Evolutionary conservation across 306 rosid genomes (phyloP), one percentile per base, ranked within the genome.

Genomic region (Cicer arietinum): DNA sequence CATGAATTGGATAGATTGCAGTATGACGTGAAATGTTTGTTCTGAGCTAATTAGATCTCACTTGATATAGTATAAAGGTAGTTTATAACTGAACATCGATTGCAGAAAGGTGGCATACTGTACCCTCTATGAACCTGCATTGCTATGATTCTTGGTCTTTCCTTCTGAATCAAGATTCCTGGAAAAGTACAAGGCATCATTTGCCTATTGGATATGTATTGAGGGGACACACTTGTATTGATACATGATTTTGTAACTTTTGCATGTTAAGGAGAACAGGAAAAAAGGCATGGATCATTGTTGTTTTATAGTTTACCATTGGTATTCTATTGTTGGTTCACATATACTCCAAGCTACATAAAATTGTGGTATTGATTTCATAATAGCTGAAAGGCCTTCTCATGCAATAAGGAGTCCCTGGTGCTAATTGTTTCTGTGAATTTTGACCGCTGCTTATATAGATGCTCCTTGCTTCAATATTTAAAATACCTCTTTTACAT

Each of bases 11-110:
- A 56, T 84, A 25, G 16, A 17, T 30, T 70, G 62, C 67, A 13
- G 71, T 54, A 39, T 61, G 74, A 42, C 60, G 59, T 66, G 84
- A 51, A 12, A 59, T 76, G 53, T 16, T 66, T 13, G 43, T 73
- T 64, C 68, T 69, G 25, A 37, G 81, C 48, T 71, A 71, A 41
- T 77, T 52, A 81, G 77, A 61, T 75, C 72, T 56, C 74, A 42
- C 54, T 45, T 39, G 45, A 47, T 53, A 53, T 69, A 35, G 69
- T 46, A 58, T 57, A 62, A 30, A 65, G 73, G 56, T 44, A 75
- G 69, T 79, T 71, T 20, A 37, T 75, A 18, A 39, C 76, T 35
- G 67, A 14, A 16, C 11, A 14, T 10, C 60, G 63, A 67, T 73
- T 63, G 60, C 77, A 51, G 48, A 73, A 35, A 10, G 44, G 45